A percentile compares a stretch with the other conserved stretches of the same genome.
phyloP scores from a whole-genome alignment of 495 filamentous ascomycete species.

The Sordaria brevicollis region DNA sequence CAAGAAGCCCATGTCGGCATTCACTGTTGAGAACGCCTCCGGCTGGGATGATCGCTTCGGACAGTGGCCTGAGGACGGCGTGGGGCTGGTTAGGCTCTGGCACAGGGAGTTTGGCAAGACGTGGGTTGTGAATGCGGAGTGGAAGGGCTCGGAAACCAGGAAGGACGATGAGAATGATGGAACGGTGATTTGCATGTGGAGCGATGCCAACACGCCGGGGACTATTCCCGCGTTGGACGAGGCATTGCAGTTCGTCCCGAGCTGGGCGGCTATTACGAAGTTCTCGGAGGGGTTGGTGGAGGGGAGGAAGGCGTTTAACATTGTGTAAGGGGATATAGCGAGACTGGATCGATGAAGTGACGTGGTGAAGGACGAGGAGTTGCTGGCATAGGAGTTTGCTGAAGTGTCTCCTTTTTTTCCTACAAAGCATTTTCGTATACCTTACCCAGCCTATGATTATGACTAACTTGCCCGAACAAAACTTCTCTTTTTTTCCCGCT shows the following conservation, averaged over 20 bases:
- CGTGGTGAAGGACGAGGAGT: not conserved
- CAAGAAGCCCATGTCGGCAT: slow-evolving; percentile 13
- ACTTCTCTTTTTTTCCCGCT: not conserved
- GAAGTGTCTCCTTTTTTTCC: not conserved
- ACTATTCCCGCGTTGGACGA: slow-evolving; percentile 83
- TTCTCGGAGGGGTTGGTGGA: slow-evolving; percentile 72
- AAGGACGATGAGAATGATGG: slow-evolving; percentile 45
- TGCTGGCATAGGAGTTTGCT: not conserved
- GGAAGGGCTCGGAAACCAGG: slow-evolving; percentile 31
- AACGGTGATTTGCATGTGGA: slow-evolving; percentile 74
- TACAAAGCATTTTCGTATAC: not conserved
- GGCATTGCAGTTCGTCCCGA: slow-evolving; percentile 59
- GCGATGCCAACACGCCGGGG: slow-evolving; percentile 62
- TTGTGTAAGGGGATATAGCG: slow-evolving; percentile 6
- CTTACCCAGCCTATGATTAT: not conserved
- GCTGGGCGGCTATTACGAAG: slow-evolving; percentile 71
- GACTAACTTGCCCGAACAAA: not conserved
- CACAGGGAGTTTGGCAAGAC: slow-evolving; percentile 61
- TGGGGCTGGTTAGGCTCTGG: slow-evolving; percentile 33
- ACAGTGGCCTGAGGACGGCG: slow-evolving; percentile 41
- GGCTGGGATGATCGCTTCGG: slow-evolving; percentile 61
- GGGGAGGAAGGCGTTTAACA: slow-evolving; percentile 39
- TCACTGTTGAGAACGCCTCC: slow-evolving; percentile 20
- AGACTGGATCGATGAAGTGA: not conserved
- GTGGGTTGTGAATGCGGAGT: slow-evolving; percentile 70